These are phyloP conservation scores for Ilyonectria destructans DNA, from an alignment of 2,329 filamentous ascomycete species.

Conservation along the genomic window DNA sequence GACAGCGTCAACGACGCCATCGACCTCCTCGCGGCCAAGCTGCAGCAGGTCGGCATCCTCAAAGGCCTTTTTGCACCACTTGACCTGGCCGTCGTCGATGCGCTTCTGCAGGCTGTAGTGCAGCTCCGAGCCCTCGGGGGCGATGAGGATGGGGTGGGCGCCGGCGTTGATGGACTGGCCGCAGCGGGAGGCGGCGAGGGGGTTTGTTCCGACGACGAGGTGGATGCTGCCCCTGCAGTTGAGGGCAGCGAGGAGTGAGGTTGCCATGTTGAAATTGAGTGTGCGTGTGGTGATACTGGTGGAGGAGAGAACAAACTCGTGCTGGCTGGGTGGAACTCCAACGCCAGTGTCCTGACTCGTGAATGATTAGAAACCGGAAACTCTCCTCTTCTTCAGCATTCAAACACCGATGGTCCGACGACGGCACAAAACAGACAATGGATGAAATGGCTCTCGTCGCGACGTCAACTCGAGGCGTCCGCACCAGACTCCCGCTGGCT, in stretches of 20 bases:
- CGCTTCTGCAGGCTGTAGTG: slow-evolving; percentile 74
- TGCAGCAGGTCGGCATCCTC: slow-evolving; percentile 80
- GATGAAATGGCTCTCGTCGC: slow-evolving; percentile 7
- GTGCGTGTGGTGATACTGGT: not conserved
- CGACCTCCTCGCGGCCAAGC: slow-evolving; percentile 86
- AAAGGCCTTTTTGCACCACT: slow-evolving; percentile 79
- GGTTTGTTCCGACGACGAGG: slow-evolving; percentile 88
- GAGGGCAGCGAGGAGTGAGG: slow-evolving; percentile 79
- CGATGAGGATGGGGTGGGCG: slow-evolving; percentile 84
- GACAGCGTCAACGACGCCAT: slow-evolving; percentile 87
- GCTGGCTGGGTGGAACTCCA: not conserved
- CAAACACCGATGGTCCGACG: not conserved
- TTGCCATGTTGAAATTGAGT: slow-evolving; percentile 29
- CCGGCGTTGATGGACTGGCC: slow-evolving; percentile 85
- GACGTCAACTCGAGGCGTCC: not conserved
- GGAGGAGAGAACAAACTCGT: slow-evolving; percentile 13
- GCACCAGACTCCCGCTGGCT: slow-evolving; percentile 18
- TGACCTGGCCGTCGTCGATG: slow-evolving; percentile 77
- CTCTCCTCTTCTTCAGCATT: not conserved
- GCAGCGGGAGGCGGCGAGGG: slow-evolving; percentile 89
- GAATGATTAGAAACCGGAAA: not conserved
- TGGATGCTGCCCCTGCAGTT: slow-evolving; percentile 83
- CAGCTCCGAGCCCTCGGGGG: slow-evolving; percentile 74
- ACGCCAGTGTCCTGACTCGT: not conserved
- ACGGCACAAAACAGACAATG: slow-evolving; percentile 9